phyloP scores from a whole-genome alignment of 768 basidiomycete genomes.

The Scleroderma bovista region DNA sequence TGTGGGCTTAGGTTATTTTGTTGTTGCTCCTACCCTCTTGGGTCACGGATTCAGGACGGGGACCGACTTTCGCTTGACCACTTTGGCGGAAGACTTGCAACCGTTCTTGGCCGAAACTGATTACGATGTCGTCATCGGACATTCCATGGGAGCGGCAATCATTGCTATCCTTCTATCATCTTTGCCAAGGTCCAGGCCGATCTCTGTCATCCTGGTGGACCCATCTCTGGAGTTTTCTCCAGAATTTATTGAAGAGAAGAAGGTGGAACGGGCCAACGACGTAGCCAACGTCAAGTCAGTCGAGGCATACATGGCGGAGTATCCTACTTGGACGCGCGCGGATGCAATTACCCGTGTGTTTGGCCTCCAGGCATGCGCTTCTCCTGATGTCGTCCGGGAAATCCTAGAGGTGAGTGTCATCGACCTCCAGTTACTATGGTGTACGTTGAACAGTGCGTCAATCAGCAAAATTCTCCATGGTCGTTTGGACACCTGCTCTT shows the following conservation, averaged over 20 bases:
- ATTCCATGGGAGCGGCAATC: slow-evolving; percentile 4
- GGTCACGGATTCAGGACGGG: slow-evolving; percentile 13
- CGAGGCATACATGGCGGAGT: slow-evolving; percentile 2
- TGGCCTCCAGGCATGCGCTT: slow-evolving; percentile 6
- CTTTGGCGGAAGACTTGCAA: slow-evolving; percentile 13
- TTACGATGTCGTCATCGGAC: slow-evolving; percentile 1
- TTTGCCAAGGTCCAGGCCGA: not conserved
- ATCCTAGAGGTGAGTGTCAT: slow-evolving; percentile 7
- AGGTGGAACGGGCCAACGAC: no score
- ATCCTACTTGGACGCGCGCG: slow-evolving; percentile 13
- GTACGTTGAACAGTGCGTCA: no score
- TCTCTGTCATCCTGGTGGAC: slow-evolving; percentile 5
- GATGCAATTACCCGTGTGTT: slow-evolving; percentile 11
- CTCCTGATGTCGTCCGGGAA: not conserved
- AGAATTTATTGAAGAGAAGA: not conserved
- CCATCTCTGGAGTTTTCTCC: slow-evolving; percentile 5
- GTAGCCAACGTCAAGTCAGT: slow-evolving; percentile 1
- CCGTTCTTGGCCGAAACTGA: slow-evolving; percentile 9
- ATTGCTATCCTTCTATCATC: slow-evolving; percentile 1
- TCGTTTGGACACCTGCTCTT: slow-evolving; percentile 8
- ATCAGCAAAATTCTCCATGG: slow-evolving; percentile 13
- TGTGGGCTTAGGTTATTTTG: slow-evolving; percentile 14
- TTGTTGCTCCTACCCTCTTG: slow-evolving; percentile 18
- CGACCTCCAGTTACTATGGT: no score
- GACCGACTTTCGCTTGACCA: slow-evolving; percentile 7